Evolutionary conservation across 768 basidiomycete genomes (phyloP), one percentile per base, ranked within the genome.

Genomic region (Russula lepida): DNA sequence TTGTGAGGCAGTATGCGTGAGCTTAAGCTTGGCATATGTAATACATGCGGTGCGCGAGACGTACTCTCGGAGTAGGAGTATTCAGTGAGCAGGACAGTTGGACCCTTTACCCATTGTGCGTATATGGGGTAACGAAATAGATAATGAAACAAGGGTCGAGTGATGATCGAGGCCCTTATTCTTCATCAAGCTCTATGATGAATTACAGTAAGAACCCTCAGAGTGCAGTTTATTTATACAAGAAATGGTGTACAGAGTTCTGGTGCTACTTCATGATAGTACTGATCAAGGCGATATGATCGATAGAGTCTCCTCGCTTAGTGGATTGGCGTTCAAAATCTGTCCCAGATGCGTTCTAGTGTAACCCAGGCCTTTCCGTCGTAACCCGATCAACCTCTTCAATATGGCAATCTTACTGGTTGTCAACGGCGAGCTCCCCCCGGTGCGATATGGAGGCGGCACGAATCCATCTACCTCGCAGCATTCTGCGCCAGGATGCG

Each of bases 1-100:
- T 92, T 68, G 72, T 90, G 49, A 74, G 76, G 75, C 75, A 73
- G 51, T 89, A 81, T 73, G 84, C 84, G 21, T 82, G 68, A 71
- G 32, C 25, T 9, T 41, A 17, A 39, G 15, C 37, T 39, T 39
- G 5, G 37, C 37, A 19, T 41, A 8, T 19, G 6, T 37, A 17
- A 5, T 15, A 37, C 13, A 4, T 37, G 12, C n/a, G n/a, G n/a
- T 37, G 23, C 21, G 23, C 4, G 44, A 11, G 23, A 21, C 8
- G 21, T 23, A 12, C 21, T 2, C 1, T 13, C 6, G 13, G 12
- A 13, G 7, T 15, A 47, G 46, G 27, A 47, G 12, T 41, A 35
- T 35, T 12, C n/a, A 13, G 35, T 13, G 35, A 35, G 35, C 35
- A 35, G 19, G 39, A 3, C 32, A 33, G 9, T 33, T 12, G 35